Base-by-base conservation (phyloP, 257 asterid genomes). In the Sherardia arvensis region DNA sequence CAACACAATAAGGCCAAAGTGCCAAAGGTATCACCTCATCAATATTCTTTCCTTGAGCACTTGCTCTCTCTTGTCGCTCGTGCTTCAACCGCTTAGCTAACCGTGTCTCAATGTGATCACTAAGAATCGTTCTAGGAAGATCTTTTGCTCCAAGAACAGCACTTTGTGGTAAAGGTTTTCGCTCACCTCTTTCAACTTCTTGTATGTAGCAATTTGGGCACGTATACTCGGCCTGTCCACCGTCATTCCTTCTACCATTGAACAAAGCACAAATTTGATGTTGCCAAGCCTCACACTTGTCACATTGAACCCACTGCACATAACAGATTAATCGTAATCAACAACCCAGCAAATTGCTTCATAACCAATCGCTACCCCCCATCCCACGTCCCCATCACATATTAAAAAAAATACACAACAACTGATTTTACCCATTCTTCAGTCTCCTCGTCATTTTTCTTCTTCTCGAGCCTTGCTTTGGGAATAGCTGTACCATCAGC, bases 91-190 rank as follows among this genome's bases (percentile, higher is more conserved):
- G 82, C 66, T 66, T 64, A 71, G 82, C 82, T 67, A 93, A 73
- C 34, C 99, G 87, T 69, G 77, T 81, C 83, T 93, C 99, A 76
- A 93, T 80, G 73, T 85, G 96, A 78, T 93, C 99, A 12, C 99
- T 93, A 65, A 93, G 86, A 75, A 80, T 81, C 55, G 99, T 87
- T 78, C 84, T 81, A 36, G 99, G 99, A 66, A 93, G 85, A 76
- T 93, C 99, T 78, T 85, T 81, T 69, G 99, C 99, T 77, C 96
- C 99, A 73, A 93, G 99, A 77, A 93, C 97, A 80, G 99, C 88
- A 77, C 85, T 93, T 55, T 90, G 97, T 0, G 91, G 92, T 61
- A 90, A 81, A 51, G 97, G 99, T 63, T 65, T 73, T 22, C 97
- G 92, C 74, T 93, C 99, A 67, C 97, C 99, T 71, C 82, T 81